phyloP scores from a whole-genome alignment of 2,329 filamentous ascomycete species.

The Acarospora socialis region DNA sequence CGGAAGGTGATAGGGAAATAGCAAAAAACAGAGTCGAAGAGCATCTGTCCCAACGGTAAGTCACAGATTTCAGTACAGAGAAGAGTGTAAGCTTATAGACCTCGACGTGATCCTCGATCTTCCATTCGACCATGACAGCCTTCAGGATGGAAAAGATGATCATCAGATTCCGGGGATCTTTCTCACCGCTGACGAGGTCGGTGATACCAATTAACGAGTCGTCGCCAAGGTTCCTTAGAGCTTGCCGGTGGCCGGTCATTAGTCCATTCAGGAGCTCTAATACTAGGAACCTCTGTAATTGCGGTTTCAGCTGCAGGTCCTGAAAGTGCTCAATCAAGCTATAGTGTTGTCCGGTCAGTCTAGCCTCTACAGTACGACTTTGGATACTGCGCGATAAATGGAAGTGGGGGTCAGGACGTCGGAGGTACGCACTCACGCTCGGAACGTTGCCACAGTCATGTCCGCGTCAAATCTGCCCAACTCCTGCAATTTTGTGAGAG shows the following conservation, averaged over 20 bases:
- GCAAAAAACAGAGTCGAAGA: constrained; percentile 57
- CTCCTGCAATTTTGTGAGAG: constrained; percentile 43
- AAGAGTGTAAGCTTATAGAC: constrained; percentile 20
- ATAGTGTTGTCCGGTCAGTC: constrained; percentile 1
- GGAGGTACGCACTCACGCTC: constrained; percentile 29
- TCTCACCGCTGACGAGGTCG: constrained; percentile 52
- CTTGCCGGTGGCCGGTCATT: constrained; percentile 45
- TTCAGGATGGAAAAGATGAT: constrained; percentile 53
- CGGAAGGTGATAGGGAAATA: constrained; percentile 61
- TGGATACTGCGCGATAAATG: constrained; percentile 12
- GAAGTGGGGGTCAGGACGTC: constrained; percentile 7
- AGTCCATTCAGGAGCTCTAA: constrained; percentile 47
- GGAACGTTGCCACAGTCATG: constrained; percentile 38
- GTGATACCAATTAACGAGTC: constrained; percentile 48
- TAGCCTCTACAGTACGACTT: constrained; percentile 3
- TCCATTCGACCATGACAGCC: constrained; percentile 55
- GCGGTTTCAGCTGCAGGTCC: constrained; percentile 45
- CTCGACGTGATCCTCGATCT: constrained; percentile 45
- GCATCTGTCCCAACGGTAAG: constrained; percentile 18
- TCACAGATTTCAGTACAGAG: not conserved
- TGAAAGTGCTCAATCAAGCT: constrained; percentile 39
- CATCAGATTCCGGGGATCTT: constrained; percentile 57
- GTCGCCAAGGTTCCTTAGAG: constrained; percentile 42
- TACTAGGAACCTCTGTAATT: constrained; percentile 50
- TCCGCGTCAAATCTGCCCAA: constrained; percentile 46